Evolutionary conservation across 2,329 filamentous ascomycete species (phyloP).

Genomic region (Cercospora beticola): DNA sequence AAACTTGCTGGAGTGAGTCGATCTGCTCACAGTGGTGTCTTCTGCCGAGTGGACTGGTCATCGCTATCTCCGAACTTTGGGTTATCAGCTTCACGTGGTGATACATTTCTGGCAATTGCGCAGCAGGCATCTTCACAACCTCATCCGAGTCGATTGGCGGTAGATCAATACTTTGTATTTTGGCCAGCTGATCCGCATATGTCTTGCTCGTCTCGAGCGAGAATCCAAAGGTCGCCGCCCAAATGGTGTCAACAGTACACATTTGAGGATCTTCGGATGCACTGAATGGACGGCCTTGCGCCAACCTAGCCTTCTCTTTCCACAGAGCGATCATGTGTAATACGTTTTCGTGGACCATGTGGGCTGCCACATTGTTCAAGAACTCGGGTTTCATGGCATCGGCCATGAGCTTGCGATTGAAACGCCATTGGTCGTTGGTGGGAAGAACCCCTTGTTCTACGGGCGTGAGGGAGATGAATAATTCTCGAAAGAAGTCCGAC

Average conservation of each 20-base stretch:
- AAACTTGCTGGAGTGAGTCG: not conserved
- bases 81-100: not conserved
- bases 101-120: not conserved
- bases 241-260: slow-evolving; percentile 5
- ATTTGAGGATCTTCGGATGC: not conserved
- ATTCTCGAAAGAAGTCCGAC: not conserved
- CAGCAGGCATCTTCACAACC: not conserved
- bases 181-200: not conserved
- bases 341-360: not conserved
- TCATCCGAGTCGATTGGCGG: not conserved
- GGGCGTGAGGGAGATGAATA: not conserved
- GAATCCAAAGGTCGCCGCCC: slow-evolving; percentile 6
- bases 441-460: not conserved
- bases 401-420: slow-evolving; percentile 2
- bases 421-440: slow-evolving; percentile 9
- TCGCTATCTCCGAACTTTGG: slow-evolving; percentile 1
- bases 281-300: not conserved
- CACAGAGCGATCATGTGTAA: not conserved
- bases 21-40: slow-evolving; percentile 2
- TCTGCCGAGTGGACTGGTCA: not conserved
- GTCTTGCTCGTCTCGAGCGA: not conserved
- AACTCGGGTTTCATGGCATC: slow-evolving; percentile 9
- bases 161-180: not conserved
- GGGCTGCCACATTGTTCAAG: not conserved
- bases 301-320: not conserved